Evolutionary conservation across 805 yeast species (phyloP).

Genomic region (Candida arabinofermentans): DNA sequence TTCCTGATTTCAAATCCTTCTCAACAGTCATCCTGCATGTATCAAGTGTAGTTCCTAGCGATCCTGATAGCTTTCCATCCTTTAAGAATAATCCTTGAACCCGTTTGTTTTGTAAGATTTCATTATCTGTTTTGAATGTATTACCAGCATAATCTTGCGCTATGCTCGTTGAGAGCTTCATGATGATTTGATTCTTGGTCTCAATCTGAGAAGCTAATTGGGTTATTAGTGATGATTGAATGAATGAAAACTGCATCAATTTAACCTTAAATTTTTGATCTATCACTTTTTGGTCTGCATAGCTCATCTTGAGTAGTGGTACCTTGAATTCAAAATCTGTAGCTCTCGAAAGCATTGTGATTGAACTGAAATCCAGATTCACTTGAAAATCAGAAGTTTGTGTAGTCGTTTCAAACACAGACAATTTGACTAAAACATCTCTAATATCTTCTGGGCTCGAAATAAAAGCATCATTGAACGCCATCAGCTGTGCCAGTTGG

Average conservation of each 20-base stretch:
- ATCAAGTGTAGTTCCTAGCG: constrained; percentile 10
- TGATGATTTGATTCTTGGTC: constrained; percentile 19
- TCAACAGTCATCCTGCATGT: constrained; percentile 2
- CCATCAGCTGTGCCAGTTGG: neutral
- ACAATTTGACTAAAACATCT: neutral
- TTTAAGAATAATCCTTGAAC: constrained; percentile 15
- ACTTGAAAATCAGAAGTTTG: neutral
- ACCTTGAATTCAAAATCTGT: constrained; percentile 12
- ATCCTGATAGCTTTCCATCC: constrained; percentile 11
- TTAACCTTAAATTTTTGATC: constrained; percentile 1
- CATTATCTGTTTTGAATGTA: constrained; percentile 13
- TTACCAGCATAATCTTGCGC: constrained; percentile 19
- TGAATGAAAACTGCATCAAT: constrained; percentile 8
- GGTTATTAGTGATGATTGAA: constrained; percentile 9
- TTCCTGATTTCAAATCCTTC: neutral
- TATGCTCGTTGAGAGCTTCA: constrained; percentile 18
- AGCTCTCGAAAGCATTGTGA: neutral
- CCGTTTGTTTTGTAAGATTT: constrained; percentile 15
- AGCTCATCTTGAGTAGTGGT: constrained; percentile 3
- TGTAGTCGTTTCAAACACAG: neutral
- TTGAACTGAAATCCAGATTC: neutral
- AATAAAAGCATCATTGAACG: constrained; percentile 1
- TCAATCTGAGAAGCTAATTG: constrained; percentile 12
- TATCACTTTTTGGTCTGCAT: neutral
- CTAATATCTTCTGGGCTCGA: neutral